Evolutionary conservation across 2,329 filamentous ascomycete species (phyloP).

Genomic region (Fusarium austroafricanum): DNA sequence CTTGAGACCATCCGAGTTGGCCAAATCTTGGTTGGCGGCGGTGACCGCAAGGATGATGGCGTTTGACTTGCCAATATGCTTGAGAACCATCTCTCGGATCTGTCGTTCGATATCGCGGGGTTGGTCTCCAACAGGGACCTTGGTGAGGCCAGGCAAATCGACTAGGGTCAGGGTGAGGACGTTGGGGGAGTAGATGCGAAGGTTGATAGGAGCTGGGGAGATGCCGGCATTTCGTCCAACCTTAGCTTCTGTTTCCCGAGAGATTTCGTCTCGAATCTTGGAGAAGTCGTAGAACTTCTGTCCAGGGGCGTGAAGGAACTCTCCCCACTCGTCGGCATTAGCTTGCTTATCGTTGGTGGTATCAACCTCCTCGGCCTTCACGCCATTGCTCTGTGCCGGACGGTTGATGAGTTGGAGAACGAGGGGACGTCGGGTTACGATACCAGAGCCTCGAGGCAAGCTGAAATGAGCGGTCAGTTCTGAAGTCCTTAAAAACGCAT

Average conservation of each 20-base stretch:
- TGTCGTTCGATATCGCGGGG: slow-evolving; percentile 96
- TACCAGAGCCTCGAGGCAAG: slow-evolving; percentile 95
- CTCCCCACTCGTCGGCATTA: slow-evolving; percentile 96
- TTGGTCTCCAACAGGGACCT: slow-evolving; percentile 96
- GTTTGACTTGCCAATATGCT: slow-evolving; percentile 98
- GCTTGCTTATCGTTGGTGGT: slow-evolving; percentile 83
- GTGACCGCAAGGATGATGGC: slow-evolving; percentile 98
- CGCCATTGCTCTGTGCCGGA: slow-evolving; percentile 78
- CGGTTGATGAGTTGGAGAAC: slow-evolving; percentile 98
- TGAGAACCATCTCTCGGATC: slow-evolving; percentile 97
- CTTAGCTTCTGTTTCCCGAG: slow-evolving; percentile 95
- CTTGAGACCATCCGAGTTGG: slow-evolving; percentile 98
- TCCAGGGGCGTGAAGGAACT: slow-evolving; percentile 97
- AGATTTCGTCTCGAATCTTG: slow-evolving; percentile 98
- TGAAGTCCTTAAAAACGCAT: slow-evolving; percentile 7
- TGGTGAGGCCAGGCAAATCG: slow-evolving; percentile 95
- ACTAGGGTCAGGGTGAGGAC: slow-evolving; percentile 97
- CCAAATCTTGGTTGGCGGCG: slow-evolving; percentile 95
- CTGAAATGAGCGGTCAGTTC: slow-evolving; percentile 59
- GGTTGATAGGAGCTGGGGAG: slow-evolving; percentile 95
- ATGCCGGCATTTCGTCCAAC: slow-evolving; percentile 97
- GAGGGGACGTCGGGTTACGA: slow-evolving; percentile 94
- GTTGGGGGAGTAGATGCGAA: slow-evolving; percentile 98
- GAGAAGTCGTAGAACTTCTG: slow-evolving; percentile 99
- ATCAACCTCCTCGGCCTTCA: slow-evolving; percentile 72